phyloP scores from a whole-genome alignment of 805 yeast species.

The Wickerhamiella cacticola region DNA sequence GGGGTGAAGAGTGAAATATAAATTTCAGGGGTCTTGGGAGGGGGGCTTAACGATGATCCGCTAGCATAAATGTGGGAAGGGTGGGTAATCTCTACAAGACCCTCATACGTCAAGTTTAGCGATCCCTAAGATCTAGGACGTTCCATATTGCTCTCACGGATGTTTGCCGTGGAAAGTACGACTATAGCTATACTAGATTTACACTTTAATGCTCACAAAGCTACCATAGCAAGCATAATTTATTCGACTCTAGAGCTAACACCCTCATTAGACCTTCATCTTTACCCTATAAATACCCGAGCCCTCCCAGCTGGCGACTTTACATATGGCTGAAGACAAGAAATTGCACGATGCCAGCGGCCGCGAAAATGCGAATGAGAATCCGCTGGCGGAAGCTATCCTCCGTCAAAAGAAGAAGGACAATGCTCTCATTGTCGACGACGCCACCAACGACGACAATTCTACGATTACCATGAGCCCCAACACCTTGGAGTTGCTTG shows the following conservation, averaged over 20 bases:
- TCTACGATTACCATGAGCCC: constrained; percentile 89
- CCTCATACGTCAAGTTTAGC: too few relatives aligned
- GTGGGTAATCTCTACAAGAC: too few relatives aligned
- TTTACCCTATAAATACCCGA: neutral
- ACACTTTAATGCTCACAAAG: too few relatives aligned
- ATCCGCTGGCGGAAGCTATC: constrained; percentile 90
- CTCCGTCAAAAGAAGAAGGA: constrained; percentile 89
- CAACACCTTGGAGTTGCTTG: constrained; percentile 86
- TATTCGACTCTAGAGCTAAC: too few relatives aligned
- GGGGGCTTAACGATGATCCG: neutral
- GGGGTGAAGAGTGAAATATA: too few relatives aligned
- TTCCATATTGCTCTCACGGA: too few relatives aligned
- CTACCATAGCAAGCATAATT: too few relatives aligned
- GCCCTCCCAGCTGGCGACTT: neutral
- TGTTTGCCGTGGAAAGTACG: too few relatives aligned
- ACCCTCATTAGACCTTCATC: neutral
- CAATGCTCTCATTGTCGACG: constrained; percentile 88
- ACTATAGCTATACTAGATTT: too few relatives aligned
- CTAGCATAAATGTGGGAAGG: too few relatives aligned
- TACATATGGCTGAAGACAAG: constrained; percentile 9
- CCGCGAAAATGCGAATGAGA: constrained; percentile 31
- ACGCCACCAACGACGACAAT: constrained; percentile 94
- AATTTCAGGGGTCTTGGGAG: too few relatives aligned
- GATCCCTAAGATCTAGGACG: neutral
- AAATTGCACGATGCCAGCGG: constrained; percentile 15